Evolutionary conservation across 2,329 filamentous ascomycete species (phyloP), one percentile per base, ranked within the genome.

Genomic region (Ophiostoma novo-ulmi): DNA sequence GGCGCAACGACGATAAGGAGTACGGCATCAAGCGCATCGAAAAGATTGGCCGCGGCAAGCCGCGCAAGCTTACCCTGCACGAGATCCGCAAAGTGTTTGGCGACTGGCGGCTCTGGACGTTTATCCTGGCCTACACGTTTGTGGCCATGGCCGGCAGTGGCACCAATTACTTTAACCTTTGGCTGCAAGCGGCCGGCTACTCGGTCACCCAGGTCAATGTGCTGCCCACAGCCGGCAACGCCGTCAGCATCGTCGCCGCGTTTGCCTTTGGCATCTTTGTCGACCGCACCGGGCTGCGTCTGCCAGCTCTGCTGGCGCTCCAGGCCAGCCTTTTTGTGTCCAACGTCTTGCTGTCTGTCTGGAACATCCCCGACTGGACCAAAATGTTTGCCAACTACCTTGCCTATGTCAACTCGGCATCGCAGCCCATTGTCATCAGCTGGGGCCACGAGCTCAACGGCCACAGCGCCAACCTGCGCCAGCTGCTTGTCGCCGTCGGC

Each of bases 81-180:
- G 92, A 96, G 74, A 81, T 97, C 0, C 81, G 83, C 26, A 81
- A 82, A 22, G 91, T 96, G 1, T 81, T 96, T 41, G 83, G 91
- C 48, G 93, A 97, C 79, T 97, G 93, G 93, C 87, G 92, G 3
- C 83, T 97, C n/a, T 97, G 92, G 91, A 93, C 93, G 0, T 80
- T 97, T 74, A 85, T 90, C 0, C 77, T 96, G 17, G 65, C 71
- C 11, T 72, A 72, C 61, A 72, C 71, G 36, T 69, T 72, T 69
- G 71, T 70, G 7, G 65, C 71, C 68, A 71, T 68, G 72, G 65
- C 71, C 22, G 71, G 71, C 55, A 39, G 38, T 22, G 71, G 41
- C 69, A 76, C 78, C 5, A 76, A 76, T 0, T 85, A 85, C 71
- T 85, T 85, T 82, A 83, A 80, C 36, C 79, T 85, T 11, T 85